A percentile compares a stretch with the other conserved stretches of the same genome.
phyloP scores from a whole-genome alignment of 305 asterid species.

The Salvia sclarea region DNA sequence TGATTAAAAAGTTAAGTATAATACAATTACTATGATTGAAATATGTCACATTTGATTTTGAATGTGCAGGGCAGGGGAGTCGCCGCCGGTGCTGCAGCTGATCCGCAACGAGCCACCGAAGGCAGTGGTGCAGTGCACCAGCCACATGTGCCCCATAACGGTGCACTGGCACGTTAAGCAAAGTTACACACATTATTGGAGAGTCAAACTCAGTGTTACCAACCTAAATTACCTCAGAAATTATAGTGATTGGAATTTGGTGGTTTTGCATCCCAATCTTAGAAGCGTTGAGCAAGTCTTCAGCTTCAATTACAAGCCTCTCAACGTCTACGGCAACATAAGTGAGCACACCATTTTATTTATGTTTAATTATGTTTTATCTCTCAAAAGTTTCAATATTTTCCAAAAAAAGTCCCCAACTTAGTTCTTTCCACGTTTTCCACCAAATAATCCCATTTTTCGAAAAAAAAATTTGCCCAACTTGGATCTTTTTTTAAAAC shows the following conservation, averaged over 20 bases:
- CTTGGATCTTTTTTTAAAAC: too few species aligned
- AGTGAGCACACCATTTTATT: conserved; percentile 36
- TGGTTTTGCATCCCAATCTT: conserved; percentile 69
- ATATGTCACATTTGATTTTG: not conserved
- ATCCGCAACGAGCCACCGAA: conserved; percentile 41
- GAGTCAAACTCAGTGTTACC: conserved; percentile 67
- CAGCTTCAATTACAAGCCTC: conserved; percentile 84
- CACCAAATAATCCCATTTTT: too few species aligned
- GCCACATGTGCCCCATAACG: conserved; percentile 77
- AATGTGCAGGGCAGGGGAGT: conserved; percentile 44
- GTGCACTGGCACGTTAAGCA: conserved; percentile 84
- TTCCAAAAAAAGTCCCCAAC: too few species aligned
- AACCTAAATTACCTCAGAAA: conserved; percentile 58
- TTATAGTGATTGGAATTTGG: conserved; percentile 74
- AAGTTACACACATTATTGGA: conserved; percentile 73
- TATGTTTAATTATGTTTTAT: too few species aligned
- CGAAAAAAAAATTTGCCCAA: too few species aligned
- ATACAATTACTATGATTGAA: too few species aligned
- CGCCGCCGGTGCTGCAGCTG: conserved; percentile 48
- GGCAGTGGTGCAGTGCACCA: conserved; percentile 53
- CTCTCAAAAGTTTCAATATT: not conserved
- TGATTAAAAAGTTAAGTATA: too few species aligned
- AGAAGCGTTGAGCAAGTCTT: conserved; percentile 57
- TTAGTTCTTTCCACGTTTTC: too few species aligned
- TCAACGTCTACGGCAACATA: conserved; percentile 54